Evolutionary conservation across 1,284 basidiomycete species (phyloP).

Genomic region (Ustilago lituana): DNA sequence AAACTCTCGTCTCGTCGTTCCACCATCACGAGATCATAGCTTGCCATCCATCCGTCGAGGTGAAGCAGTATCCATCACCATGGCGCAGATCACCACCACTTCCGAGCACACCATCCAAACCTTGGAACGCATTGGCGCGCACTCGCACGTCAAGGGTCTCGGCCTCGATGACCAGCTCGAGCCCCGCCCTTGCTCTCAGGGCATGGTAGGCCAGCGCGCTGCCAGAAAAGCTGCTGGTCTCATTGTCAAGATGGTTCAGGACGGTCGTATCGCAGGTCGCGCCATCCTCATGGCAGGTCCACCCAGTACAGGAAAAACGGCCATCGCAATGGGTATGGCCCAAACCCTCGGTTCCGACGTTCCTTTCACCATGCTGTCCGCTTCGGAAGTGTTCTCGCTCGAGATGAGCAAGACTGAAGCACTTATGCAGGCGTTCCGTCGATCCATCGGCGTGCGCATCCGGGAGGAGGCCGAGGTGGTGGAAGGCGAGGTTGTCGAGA

Average conservation of each 20-base stretch:
- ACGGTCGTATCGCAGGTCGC: slow-evolving; percentile 90
- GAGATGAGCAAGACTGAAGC: slow-evolving; percentile 98
- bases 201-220: slow-evolving; percentile 95
- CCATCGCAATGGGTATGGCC: slow-evolving; percentile 95
- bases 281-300: slow-evolving; percentile 96
- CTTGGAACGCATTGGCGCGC: slow-evolving; percentile 64
- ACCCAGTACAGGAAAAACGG: slow-evolving; percentile 95
- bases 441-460: slow-evolving; percentile 95
- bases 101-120: slow-evolving; percentile 59
- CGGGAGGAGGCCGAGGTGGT: slow-evolving; percentile 98
- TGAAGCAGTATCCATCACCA: slow-evolving; percentile 5
- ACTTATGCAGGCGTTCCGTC: slow-evolving; percentile 91
- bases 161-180: slow-evolving; percentile 91
- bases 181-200: slow-evolving; percentile 83
- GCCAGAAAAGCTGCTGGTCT: slow-evolving; percentile 96
- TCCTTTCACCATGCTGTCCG: slow-evolving; percentile 96
- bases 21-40: not conserved
- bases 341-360: slow-evolving; percentile 92
- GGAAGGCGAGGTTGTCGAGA: slow-evolving; percentile 97
- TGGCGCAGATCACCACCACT: slow-evolving; percentile 61
- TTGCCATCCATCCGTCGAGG: slow-evolving; percentile 8
- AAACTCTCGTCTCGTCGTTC: not conserved
- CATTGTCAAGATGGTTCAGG: slow-evolving; percentile 97
- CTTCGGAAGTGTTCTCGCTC: slow-evolving; percentile 95
- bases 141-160: slow-evolving; percentile 70